These are phyloP conservation scores for Myxozyma vanderwaltii DNA, from an alignment of 805 yeast genomes.

Conservation along the genomic window DNA sequence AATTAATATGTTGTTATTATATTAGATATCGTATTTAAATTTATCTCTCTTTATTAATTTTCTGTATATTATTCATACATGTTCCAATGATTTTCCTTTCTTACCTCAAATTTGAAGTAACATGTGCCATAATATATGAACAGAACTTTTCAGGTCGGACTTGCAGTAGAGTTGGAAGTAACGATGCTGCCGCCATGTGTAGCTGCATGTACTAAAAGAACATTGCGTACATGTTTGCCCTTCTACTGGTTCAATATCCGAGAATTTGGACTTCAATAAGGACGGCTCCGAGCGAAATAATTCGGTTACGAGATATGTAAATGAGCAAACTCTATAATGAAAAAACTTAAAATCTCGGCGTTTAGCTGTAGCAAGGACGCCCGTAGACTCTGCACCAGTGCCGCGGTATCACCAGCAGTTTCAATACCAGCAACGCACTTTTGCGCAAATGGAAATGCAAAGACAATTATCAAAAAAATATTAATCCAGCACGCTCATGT, in stretches of 20 bases:
- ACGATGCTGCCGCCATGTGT: slow-evolving; percentile 57
- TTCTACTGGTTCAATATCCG: slow-evolving; percentile 59
- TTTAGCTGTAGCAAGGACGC: slow-evolving; percentile 61
- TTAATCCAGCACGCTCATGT: slow-evolving; percentile 56
- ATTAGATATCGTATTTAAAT: no score
- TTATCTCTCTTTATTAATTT: no score
- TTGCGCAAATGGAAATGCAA: slow-evolving; percentile 60
- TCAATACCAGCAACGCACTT: slow-evolving; percentile 43
- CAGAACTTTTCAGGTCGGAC: no score
- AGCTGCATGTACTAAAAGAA: slow-evolving; percentile 49
- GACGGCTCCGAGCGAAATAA: slow-evolving; percentile 54
- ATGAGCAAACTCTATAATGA: slow-evolving; percentile 77
- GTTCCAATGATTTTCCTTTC: no score
- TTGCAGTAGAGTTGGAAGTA: slow-evolving; percentile 50
- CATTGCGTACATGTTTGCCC: slow-evolving; percentile 62
- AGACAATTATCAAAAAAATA: slow-evolving; percentile 40
- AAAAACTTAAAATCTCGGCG: slow-evolving; percentile 86
- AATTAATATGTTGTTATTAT: no score
- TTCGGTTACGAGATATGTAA: slow-evolving; percentile 68
- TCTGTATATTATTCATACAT: no score
- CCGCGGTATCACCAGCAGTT: slow-evolving; percentile 35
- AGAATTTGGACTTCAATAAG: slow-evolving; percentile 56
- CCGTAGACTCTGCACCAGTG: slow-evolving; percentile 43
- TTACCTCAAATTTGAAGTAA: no score
- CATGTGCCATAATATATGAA: no score